Conservation (phyloP, 257 asterid genomes). For the Ilex aquifolium region DNA sequence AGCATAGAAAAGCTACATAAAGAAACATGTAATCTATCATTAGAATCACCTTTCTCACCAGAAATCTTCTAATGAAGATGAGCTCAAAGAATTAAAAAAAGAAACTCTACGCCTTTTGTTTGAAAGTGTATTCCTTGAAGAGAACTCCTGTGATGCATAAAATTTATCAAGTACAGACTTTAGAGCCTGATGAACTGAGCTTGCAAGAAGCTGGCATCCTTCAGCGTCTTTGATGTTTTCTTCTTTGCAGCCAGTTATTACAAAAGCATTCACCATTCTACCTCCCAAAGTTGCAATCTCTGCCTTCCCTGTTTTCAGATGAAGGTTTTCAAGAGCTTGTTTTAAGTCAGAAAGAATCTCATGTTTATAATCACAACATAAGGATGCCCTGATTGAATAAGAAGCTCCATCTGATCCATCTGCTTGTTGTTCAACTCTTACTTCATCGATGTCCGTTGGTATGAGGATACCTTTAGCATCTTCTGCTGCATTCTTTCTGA, state of each 20-base stretch:
- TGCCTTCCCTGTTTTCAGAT: conserved; percentile 43
- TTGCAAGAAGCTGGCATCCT: conserved; percentile 30
- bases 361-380: conserved; percentile 71
- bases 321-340: conserved; percentile 61
- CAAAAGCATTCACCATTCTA: conserved; percentile 65
- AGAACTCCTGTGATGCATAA: conserved; percentile 73
- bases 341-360: conserved; percentile 55
- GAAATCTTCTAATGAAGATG: conserved; percentile 42
- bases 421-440: conserved; percentile 48
- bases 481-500: conserved; percentile 39
- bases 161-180: conserved; percentile 73
- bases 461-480: conserved; percentile 53
- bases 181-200: conserved; percentile 48
- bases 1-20: conserved; percentile 11
- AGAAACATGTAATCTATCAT: neutral
- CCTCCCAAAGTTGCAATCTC: conserved; percentile 76
- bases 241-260: conserved; percentile 33
- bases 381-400: conserved; percentile 48
- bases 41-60: conserved; percentile 34
- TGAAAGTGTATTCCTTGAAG: conserved; percentile 42
- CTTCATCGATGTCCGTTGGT: conserved; percentile 70
- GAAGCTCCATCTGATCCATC: conserved; percentile 26
- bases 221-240: conserved; percentile 20
- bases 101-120: conserved; percentile 63
- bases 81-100: conserved; percentile 35